A percentile compares a stretch with the other conserved stretches of the same genome.
Conservation (phyloP, 176 grass and related monocot species). For the Bromus sterilis region DNA sequence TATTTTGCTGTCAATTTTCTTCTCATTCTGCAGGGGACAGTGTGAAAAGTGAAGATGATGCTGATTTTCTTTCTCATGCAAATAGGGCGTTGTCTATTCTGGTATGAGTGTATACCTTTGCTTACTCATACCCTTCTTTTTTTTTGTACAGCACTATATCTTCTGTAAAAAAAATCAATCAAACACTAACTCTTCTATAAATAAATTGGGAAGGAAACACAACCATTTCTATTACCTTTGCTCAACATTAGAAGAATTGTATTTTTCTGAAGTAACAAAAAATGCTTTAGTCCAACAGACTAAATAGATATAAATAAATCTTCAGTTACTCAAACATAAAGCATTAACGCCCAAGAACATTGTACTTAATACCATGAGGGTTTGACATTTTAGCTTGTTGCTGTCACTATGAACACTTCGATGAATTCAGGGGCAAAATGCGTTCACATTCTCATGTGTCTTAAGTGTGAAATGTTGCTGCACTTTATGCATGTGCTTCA, state of each 20-base stretch:
- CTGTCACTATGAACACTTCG: not conserved
- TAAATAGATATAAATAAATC: not conserved
- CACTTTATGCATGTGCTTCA: not conserved
- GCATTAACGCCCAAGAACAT: not conserved
- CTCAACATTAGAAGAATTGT: not conserved
- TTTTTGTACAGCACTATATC: not conserved
- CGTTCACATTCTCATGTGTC: not conserved
- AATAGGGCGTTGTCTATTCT: not conserved
- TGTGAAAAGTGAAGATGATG: conserved; percentile 5
- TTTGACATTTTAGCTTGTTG: not conserved
- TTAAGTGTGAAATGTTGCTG: not conserved
- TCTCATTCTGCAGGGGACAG: conserved; percentile 18
- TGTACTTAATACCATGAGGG: not conserved
- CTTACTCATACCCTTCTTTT: not conserved
- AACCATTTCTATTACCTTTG: not conserved
- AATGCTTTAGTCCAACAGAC: not conserved
- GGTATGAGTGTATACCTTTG: conserved; percentile 5
- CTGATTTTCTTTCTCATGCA: not conserved
- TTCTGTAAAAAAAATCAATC: not conserved
- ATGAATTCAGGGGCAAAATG: not conserved
- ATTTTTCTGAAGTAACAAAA: not conserved
- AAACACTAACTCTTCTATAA: not conserved
- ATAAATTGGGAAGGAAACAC: not conserved
- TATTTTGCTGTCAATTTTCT: not conserved
- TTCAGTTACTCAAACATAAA: not conserved